These are phyloP conservation scores for Lactarius deliciosus DNA, from an alignment of 768 basidiomycete genomes.

Conservation along the genomic window DNA sequence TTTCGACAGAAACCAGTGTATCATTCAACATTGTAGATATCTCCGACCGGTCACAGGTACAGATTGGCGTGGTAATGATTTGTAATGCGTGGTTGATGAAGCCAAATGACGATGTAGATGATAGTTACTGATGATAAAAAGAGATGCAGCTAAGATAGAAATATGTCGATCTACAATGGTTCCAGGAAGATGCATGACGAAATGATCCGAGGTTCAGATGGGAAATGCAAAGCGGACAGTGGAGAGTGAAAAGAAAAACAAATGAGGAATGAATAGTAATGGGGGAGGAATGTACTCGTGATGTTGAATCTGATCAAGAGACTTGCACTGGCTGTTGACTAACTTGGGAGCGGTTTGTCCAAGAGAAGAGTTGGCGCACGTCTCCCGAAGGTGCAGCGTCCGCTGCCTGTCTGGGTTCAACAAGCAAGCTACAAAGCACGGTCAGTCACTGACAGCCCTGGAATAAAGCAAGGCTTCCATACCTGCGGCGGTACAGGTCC, in stretches of 20 bases:
- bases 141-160: conserved; percentile 26
- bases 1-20: conserved; percentile 9
- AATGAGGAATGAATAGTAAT: conserved; percentile 4
- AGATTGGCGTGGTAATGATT: conserved; percentile 18
- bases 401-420: conserved; percentile 80
- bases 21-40: conserved; percentile 20
- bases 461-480: conserved; percentile 31
- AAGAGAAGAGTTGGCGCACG: conserved; percentile 76
- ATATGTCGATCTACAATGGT: conserved; percentile 27
- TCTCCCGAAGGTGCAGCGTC: conserved; percentile 63
- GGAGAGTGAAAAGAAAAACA: conserved; percentile 7
- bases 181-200: conserved; percentile 27
- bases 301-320: conserved; percentile 11
- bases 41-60: conserved; percentile 17
- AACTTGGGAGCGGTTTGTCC: conserved; percentile 54
- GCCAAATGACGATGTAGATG: conserved; percentile 25
- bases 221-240: conserved; percentile 20
- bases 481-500: conserved; percentile 86
- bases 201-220: conserved; percentile 23
- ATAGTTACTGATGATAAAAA: conserved; percentile 29
- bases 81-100: conserved; percentile 22
- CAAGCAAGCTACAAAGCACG: conserved; percentile 55
- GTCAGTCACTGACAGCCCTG: conserved; percentile 17
- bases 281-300: not conserved
- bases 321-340: conserved; percentile 24